These are phyloP conservation scores for Yarrowia sp. DNA, from an alignment of 805 yeast species.

Conservation along the genomic window DNA sequence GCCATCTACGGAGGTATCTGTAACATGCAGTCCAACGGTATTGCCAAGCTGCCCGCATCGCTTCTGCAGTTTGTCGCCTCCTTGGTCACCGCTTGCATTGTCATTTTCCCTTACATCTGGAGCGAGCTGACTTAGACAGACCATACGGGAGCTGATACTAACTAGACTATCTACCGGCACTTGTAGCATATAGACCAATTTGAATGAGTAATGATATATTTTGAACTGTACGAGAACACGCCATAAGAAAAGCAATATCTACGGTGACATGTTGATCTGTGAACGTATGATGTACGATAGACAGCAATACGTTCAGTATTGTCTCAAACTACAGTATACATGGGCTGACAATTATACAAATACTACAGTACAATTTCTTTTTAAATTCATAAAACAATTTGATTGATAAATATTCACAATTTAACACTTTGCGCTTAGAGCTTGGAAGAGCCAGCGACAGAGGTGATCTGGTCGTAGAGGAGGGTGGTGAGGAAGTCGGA, in stretches of 20 bases:
- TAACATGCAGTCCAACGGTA: constrained; percentile 66
- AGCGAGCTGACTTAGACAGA: constrained; percentile 34
- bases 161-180: constrained; percentile 17
- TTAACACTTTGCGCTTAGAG: constrained; percentile 21
- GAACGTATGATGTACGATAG: too few species aligned
- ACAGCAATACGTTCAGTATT: too few species aligned
- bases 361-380: too few species aligned
- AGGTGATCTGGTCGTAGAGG: constrained; percentile 43
- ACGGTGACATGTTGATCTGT: background rate
- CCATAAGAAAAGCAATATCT: background rate
- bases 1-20: constrained; percentile 78
- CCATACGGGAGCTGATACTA: constrained; percentile 19
- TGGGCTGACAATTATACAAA: too few species aligned
- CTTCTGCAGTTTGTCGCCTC: constrained; percentile 65
- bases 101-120: constrained; percentile 73
- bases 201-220: constrained; percentile 10
- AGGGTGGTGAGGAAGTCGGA: constrained; percentile 66
- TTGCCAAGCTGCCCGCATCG: constrained; percentile 66
- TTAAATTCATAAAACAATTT: constrained; percentile 1
- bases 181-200: constrained; percentile 19
- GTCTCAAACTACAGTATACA: too few species aligned
- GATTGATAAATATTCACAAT: constrained; percentile 23
- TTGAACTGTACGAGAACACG: background rate
- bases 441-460: constrained; percentile 19
- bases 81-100: constrained; percentile 67